Evolutionary conservation across 768 basidiomycete genomes (phyloP).

Genomic region (Holtermannia corniformis): DNA sequence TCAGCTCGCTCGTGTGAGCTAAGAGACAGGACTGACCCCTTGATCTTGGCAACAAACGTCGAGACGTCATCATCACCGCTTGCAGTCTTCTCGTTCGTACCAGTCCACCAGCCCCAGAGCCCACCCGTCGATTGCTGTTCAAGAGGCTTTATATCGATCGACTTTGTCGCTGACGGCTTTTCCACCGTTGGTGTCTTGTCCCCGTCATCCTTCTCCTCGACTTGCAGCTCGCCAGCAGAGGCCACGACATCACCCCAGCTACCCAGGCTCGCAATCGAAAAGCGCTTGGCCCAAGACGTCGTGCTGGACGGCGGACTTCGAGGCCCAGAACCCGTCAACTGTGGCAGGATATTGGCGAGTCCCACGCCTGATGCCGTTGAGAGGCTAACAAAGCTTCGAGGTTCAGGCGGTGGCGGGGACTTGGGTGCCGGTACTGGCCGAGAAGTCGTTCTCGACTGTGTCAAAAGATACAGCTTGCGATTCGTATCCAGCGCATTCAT

Average conservation of each 20-base stretch:
- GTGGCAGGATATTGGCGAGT: slow-evolving; percentile 49
- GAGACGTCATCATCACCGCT: slow-evolving; percentile 37
- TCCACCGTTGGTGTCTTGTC: background rate
- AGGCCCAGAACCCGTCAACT: slow-evolving; percentile 38
- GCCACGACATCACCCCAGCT: slow-evolving; percentile 17
- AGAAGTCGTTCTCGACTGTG: slow-evolving; percentile 54
- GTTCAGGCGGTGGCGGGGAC: slow-evolving; percentile 3
- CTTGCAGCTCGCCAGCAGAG: background rate
- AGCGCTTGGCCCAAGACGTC: slow-evolving; percentile 21
- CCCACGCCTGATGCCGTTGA: slow-evolving; percentile 16
- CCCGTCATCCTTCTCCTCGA: background rate
- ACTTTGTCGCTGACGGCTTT: slow-evolving; percentile 1
- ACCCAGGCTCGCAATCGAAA: slow-evolving; percentile 27
- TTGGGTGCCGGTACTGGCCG: slow-evolving; percentile 43
- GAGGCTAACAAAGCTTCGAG: slow-evolving; percentile 12
- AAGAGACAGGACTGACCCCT: no score
- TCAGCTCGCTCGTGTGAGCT: slow-evolving; percentile 1
- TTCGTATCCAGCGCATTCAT: slow-evolving; percentile 56
- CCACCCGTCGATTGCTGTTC: slow-evolving; percentile 53
- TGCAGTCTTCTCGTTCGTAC: slow-evolving; percentile 46
- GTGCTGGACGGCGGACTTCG: background rate
- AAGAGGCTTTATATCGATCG: slow-evolving; percentile 9
- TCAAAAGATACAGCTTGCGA: slow-evolving; percentile 55
- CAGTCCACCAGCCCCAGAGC: slow-evolving; percentile 71
- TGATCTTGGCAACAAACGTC: slow-evolving; percentile 13